Conservation (phyloP, 805 yeast genomes). For the Lipomyces kockii region DNA sequence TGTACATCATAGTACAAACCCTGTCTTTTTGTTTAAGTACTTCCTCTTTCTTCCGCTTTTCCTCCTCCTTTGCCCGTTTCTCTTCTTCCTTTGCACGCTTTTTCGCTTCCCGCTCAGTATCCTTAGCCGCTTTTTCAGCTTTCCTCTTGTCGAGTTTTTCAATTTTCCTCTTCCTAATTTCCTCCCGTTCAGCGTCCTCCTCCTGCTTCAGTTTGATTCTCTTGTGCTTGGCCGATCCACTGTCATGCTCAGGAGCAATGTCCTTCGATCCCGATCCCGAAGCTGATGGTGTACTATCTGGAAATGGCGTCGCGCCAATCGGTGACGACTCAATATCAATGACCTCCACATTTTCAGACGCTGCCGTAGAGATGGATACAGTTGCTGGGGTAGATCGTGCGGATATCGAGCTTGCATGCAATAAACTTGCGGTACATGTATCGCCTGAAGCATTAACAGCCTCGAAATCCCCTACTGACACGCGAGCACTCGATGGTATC, state of each 20-base stretch:
- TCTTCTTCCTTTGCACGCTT: constrained; percentile 39
- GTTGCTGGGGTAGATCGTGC: not conserved
- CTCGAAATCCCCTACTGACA: not conserved
- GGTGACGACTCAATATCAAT: not conserved
- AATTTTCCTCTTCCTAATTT: constrained; percentile 15
- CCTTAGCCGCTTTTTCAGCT: constrained; percentile 16
- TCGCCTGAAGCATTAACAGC: not conserved
- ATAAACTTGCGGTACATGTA: not conserved
- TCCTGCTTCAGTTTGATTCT: constrained; percentile 23
- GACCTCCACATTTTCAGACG: not conserved
- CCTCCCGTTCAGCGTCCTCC: constrained; percentile 31
- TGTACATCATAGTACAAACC: not conserved
- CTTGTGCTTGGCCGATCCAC: constrained; percentile 18
- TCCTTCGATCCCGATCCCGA: not conserved
- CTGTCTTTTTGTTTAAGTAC: constrained; percentile 19
- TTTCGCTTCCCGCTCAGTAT: constrained; percentile 38
- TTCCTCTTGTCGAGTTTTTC: constrained; percentile 18
- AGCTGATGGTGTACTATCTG: not conserved
- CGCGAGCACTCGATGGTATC: not conserved
- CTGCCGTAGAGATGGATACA: not conserved
- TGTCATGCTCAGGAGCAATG: not conserved
- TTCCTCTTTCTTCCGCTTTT: constrained; percentile 35
- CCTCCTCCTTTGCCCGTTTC: constrained; percentile 36
- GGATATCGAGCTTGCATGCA: not conserved
- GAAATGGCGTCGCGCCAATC: not conserved